A percentile compares a stretch with the other conserved stretches of the same genome.
Evolutionary conservation across 306 rosid genomes (phyloP).

Genomic region (Quercus wislizeni): DNA sequence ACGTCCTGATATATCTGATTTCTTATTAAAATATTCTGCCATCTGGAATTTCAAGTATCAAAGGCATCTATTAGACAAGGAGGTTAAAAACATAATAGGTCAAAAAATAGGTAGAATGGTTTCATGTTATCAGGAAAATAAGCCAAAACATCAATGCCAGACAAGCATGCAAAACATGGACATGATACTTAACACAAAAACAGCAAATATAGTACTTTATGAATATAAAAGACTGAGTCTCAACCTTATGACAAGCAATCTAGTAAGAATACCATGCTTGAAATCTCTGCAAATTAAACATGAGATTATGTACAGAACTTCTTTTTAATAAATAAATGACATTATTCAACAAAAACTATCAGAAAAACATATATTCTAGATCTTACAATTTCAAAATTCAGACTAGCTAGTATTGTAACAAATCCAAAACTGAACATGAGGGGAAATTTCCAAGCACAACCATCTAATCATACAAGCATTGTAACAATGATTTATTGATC

Average conservation of each 20-base stretch:
- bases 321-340: too few relatives aligned
- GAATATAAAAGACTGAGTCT: not conserved
- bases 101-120: constrained; percentile 1
- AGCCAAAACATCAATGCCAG: not conserved
- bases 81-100: not conserved
- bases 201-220: not conserved
- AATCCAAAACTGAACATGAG: too few relatives aligned
- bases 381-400: too few relatives aligned
- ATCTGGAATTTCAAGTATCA: constrained; percentile 60
- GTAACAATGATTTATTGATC: too few relatives aligned
- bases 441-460: too few relatives aligned
- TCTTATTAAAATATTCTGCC: constrained; percentile 77
- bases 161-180: not conserved
- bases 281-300: not conserved
- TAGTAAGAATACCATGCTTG: not conserved
- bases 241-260: not conserved
- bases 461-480: too few relatives aligned
- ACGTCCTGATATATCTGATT: constrained; percentile 49
- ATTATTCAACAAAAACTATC: too few relatives aligned
- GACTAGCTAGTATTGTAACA: too few relatives aligned
- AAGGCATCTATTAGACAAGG: constrained; percentile 11
- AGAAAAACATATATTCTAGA: too few relatives aligned
- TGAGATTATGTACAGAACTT: not conserved
- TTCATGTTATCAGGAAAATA: constrained; percentile 12
- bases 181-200: not conserved